These are phyloP conservation scores for Boletus subparvulus DNA, from an alignment of 768 basidiomycete genomes.

Conservation along the genomic window DNA sequence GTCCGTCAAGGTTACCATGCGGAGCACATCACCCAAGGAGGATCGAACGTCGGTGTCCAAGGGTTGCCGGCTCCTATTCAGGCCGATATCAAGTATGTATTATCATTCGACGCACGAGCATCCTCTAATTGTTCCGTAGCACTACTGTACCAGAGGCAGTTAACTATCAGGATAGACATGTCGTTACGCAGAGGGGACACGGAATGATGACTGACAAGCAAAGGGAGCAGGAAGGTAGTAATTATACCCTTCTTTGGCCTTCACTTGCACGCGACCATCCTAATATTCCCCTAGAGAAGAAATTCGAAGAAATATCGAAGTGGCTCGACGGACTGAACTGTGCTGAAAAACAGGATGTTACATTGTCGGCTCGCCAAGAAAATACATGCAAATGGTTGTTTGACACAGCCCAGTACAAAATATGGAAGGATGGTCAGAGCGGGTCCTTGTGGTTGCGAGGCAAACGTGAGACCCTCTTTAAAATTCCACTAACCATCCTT, in stretches of 20 bases:
- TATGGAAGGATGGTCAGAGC: background rate
- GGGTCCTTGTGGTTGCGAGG: constrained; percentile 3
- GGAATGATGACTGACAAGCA: background rate
- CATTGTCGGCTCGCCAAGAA: background rate
- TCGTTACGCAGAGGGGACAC: background rate
- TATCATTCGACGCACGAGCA: background rate
- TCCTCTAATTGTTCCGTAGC: background rate
- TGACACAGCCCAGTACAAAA: background rate
- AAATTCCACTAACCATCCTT: background rate
- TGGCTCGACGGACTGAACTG: constrained; percentile 4
- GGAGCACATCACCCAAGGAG: background rate
- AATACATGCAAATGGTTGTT: constrained; percentile 5
- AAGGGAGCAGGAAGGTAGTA: background rate
- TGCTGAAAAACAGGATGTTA: constrained; percentile 4
- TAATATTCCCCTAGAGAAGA: background rate
- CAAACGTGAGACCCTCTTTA: background rate
- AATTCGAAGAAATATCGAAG: background rate
- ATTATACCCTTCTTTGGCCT: too few relatives aligned
- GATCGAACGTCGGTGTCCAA: background rate
- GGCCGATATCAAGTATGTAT: background rate
- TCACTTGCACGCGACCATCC: background rate
- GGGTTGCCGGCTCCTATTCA: background rate
- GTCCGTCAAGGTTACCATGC: too few relatives aligned
- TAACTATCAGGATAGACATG: background rate
- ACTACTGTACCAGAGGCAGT: background rate